phyloP scores from a whole-genome alignment of 345 rosid genomes.

The Rhodomyrtus tomentosa region DNA sequence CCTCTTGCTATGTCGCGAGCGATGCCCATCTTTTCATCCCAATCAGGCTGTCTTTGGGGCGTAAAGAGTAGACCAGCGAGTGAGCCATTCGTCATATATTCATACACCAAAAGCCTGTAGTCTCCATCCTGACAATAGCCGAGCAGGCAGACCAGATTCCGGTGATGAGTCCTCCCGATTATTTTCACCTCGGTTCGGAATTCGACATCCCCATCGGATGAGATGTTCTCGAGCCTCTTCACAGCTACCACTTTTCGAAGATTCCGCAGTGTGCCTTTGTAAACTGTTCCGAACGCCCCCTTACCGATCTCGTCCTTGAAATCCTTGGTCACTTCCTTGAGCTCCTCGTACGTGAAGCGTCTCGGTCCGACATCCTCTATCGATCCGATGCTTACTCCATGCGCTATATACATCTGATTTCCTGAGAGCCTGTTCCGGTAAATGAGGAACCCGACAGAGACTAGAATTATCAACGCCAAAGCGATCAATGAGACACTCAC shows the following conservation, averaged over 20 bases:
- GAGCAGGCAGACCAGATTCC: slow-evolving; percentile 9
- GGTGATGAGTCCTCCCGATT: slow-evolving; percentile 17
- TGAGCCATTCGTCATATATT: slow-evolving; percentile 17
- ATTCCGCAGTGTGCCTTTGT: not conserved
- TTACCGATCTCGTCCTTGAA: slow-evolving; percentile 17
- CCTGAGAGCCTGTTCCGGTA: not conserved
- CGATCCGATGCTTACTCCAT: not conserved
- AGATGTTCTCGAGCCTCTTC: not conserved
- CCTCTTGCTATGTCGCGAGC: slow-evolving; percentile 18
- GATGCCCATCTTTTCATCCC: slow-evolving; percentile 4
- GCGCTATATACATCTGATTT: not conserved
- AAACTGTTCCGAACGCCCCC: slow-evolving; percentile 14
- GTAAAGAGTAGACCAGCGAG: slow-evolving; percentile 12
- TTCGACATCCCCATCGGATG: slow-evolving; percentile 1
- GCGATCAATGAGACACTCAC: not conserved
- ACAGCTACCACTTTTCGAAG: not conserved
- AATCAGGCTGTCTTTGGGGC: not conserved
- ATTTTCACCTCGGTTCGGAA: slow-evolving; percentile 10
- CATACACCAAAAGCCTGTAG: slow-evolving; percentile 13
- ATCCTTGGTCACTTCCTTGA: slow-evolving; percentile 4
- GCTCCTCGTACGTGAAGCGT: slow-evolving; percentile 5
- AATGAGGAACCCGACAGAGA: not conserved
- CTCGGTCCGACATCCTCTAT: not conserved
- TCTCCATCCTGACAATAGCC: slow-evolving; percentile 10
- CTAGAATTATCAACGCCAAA: not conserved